These are phyloP conservation scores for Ensete glaucum DNA, from an alignment of 176 grass and related monocot genomes.

Conservation along the genomic window DNA sequence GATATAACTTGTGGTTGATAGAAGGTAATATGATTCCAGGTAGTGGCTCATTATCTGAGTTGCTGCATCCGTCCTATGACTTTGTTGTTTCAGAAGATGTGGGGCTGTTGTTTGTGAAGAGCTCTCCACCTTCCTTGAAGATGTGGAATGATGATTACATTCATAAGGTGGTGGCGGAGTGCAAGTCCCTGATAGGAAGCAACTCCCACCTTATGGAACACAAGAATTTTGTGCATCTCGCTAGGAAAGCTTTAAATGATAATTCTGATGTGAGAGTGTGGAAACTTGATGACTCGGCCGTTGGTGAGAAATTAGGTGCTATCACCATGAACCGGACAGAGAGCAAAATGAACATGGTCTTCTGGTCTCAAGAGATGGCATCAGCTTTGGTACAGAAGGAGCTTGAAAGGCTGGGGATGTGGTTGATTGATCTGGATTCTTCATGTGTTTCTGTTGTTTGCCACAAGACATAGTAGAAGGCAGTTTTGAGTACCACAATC, in stretches of 20 bases:
- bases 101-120: constrained; percentile 58
- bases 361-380: constrained; percentile 34
- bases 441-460: constrained; percentile 83
- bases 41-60: constrained; percentile 33
- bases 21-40: constrained; percentile 69
- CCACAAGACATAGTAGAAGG: constrained; percentile 25
- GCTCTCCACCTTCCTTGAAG: constrained; percentile 42
- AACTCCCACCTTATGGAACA: constrained; percentile 16
- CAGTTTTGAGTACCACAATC: not conserved
- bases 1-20: constrained; percentile 70
- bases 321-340: constrained; percentile 28
- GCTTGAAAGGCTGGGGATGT: constrained; percentile 51
- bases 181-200: constrained; percentile 20
- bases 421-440: constrained; percentile 69
- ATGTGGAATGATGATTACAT: constrained; percentile 47
- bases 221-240: constrained; percentile 32
- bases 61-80: constrained; percentile 51
- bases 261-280: constrained; percentile 23
- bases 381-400: constrained; percentile 50
- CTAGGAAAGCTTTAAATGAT: constrained; percentile 32
- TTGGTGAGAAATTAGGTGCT: constrained; percentile 34
- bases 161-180: constrained; percentile 24
- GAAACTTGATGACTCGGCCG: constrained; percentile 36
- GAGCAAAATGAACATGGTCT: constrained; percentile 39
- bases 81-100: constrained; percentile 38